A percentile compares a stretch with the other conserved stretches of the same genome.
Conservation (phyloP, 2,329 filamentous ascomycete genomes). For the Cordyceps cateniannulata region DNA sequence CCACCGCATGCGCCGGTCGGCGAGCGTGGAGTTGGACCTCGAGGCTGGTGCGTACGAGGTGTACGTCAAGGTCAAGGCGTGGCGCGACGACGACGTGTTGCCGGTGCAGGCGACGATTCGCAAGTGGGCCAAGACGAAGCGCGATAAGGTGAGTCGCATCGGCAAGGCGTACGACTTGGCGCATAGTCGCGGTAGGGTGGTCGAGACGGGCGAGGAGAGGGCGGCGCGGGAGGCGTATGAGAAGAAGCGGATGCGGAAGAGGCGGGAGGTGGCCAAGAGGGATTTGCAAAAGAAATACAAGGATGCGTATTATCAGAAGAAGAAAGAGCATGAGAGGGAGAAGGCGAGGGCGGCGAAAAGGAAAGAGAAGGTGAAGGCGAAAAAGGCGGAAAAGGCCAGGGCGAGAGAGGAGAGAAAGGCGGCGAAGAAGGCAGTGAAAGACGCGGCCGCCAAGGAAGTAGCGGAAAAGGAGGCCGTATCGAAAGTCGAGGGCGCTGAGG, state of each 20-base stretch:
- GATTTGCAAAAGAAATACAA: constrained; percentile 26
- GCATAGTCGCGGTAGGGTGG: constrained; percentile 54
- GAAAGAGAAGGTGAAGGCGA: neutral
- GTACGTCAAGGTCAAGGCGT: constrained; percentile 66
- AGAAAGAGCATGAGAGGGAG: constrained; percentile 31
- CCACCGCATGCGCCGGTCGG: constrained; percentile 62
- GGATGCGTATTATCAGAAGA: constrained; percentile 29
- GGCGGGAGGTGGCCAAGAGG: constrained; percentile 34
- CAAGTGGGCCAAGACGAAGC: constrained; percentile 47
- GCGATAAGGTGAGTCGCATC: constrained; percentile 69
- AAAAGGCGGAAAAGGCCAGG: neutral
- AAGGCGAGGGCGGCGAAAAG: neutral
- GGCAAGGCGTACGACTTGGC: constrained; percentile 65
- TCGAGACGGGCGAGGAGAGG: constrained; percentile 43
- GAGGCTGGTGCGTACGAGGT: constrained; percentile 70
- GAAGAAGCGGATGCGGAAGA: constrained; percentile 19
- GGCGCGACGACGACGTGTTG: constrained; percentile 41
- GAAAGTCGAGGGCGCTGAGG: constrained; percentile 12
- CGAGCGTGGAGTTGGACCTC: constrained; percentile 70
- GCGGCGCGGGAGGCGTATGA: constrained; percentile 37
- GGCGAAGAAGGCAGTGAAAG: constrained; percentile 8
- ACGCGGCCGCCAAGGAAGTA: neutral
- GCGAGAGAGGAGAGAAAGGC: too few relatives aligned
- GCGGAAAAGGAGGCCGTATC: constrained; percentile 7
- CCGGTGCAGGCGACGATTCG: constrained; percentile 60